Evolutionary conservation across 129 eudicot genomes (phyloP).

Genomic region (Solidago caesia): DNA sequence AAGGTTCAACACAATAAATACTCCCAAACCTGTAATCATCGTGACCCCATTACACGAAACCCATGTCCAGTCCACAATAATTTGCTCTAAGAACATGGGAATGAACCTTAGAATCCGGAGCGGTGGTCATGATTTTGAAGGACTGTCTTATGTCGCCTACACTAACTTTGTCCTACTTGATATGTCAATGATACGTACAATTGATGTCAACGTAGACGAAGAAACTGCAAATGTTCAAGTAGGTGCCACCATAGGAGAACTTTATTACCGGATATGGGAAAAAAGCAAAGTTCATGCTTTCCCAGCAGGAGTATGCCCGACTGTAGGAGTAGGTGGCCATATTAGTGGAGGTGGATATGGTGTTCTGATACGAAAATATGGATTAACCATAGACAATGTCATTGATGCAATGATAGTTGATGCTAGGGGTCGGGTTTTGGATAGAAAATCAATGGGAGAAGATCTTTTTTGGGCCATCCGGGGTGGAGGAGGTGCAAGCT

Average conservation of each 20-base stretch:
- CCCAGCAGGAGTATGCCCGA: constrained; percentile 42
- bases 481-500: constrained; percentile 51
- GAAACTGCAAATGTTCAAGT: constrained; percentile 45
- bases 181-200: constrained; percentile 37
- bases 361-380: constrained; percentile 38
- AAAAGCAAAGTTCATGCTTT: constrained; percentile 39
- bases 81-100: constrained; percentile 32
- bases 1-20: constrained; percentile 29
- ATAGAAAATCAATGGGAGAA: constrained; percentile 39
- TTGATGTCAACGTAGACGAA: constrained; percentile 24
- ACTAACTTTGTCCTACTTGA: constrained; percentile 40
- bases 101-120: constrained; percentile 39
- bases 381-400: constrained; percentile 32
- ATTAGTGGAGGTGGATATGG: constrained; percentile 50
- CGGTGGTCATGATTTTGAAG: constrained; percentile 53
- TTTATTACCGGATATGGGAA: constrained; percentile 39
- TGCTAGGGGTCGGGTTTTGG: constrained; percentile 29
- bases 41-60: constrained; percentile 32
- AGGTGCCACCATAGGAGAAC: constrained; percentile 47
- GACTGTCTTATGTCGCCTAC: constrained; percentile 42
- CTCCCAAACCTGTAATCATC: constrained; percentile 32
- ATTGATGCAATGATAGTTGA: constrained; percentile 41
- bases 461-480: constrained; percentile 52
- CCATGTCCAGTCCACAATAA: constrained; percentile 31
- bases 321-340: constrained; percentile 51